A percentile compares a stretch with the other conserved stretches of the same genome.
These are phyloP conservation scores for Solanum medicagineum DNA, from an alignment of 257 asterid species.

Conservation along the genomic window DNA sequence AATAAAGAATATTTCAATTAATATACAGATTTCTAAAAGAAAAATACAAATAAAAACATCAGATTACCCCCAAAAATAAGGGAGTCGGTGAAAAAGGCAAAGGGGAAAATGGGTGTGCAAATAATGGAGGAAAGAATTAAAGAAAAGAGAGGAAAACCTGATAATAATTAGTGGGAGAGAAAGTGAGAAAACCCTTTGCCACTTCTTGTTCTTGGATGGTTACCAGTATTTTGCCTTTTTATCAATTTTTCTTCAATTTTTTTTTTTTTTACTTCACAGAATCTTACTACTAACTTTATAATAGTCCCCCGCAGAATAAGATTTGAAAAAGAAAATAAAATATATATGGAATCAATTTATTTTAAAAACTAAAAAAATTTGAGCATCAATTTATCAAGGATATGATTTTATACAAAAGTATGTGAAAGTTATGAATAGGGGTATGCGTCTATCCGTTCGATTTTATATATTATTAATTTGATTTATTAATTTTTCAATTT, in stretches of 20 bases:
- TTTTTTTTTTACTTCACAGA: neutral
- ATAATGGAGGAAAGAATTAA: neutral
- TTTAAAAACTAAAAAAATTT: neutral
- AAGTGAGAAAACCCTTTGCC: constrained; percentile 1
- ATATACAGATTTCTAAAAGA: neutral
- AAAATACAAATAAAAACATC: neutral
- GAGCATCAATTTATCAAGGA: neutral
- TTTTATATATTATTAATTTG: too few species aligned
- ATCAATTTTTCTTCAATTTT: neutral
- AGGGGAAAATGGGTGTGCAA: neutral
- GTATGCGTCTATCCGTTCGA: too few species aligned
- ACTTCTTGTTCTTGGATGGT: constrained; percentile 1
- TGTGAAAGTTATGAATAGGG: too few species aligned
- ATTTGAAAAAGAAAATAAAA: neutral
- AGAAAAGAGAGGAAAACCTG: neutral
- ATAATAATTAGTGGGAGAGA: neutral
- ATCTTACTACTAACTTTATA: neutral
- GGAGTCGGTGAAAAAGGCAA: neutral
- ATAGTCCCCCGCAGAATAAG: neutral
- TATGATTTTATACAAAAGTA: neutral
- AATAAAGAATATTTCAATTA: neutral
- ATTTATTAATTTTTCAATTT: too few species aligned
- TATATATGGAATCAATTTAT: neutral
- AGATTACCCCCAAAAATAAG: neutral
- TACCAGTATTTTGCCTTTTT: neutral